Evolutionary conservation across 306 rosid species (phyloP).

Genomic region (Lotus japonicus): DNA sequence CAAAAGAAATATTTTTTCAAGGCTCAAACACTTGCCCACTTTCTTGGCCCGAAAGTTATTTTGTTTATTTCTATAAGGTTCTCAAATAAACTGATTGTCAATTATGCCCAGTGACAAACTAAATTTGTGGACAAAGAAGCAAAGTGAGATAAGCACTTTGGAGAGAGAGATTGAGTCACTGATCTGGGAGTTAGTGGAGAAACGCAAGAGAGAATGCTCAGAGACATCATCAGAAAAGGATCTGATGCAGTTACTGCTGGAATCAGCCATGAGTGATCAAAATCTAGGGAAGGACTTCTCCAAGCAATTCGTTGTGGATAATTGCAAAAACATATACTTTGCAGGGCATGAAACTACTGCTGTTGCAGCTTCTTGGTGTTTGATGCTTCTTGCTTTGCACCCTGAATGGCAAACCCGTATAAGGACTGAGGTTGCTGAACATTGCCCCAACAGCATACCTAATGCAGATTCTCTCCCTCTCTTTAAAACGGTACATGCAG

Average conservation of each 20-base stretch:
- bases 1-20: too few relatives aligned
- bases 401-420: constrained; percentile 79
- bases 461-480: constrained; percentile 45
- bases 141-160: constrained; percentile 34
- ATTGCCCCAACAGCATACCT: constrained; percentile 48
- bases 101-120: constrained; percentile 27
- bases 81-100: too few relatives aligned
- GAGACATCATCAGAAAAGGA: constrained; percentile 51
- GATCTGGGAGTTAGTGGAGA: constrained; percentile 73
- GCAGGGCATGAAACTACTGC: constrained; percentile 94
- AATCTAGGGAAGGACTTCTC: constrained; percentile 44
- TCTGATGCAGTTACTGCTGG: constrained; percentile 63
- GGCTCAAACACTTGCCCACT: too few relatives aligned
- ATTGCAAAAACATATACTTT: constrained; percentile 87
- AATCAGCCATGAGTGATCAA: constrained; percentile 50
- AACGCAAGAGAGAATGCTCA: constrained; percentile 38
- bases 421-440: constrained; percentile 50
- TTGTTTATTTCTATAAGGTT: too few relatives aligned
- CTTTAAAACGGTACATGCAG: constrained; percentile 46
- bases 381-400: constrained; percentile 79
- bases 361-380: constrained; percentile 73
- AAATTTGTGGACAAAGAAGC: constrained; percentile 25
- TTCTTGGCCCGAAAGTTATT: too few relatives aligned
- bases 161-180: constrained; percentile 73
- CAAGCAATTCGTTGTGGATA: constrained; percentile 73